Conservation (phyloP, 805 yeast genomes). For the Metschnikowia picachoensis region DNA sequence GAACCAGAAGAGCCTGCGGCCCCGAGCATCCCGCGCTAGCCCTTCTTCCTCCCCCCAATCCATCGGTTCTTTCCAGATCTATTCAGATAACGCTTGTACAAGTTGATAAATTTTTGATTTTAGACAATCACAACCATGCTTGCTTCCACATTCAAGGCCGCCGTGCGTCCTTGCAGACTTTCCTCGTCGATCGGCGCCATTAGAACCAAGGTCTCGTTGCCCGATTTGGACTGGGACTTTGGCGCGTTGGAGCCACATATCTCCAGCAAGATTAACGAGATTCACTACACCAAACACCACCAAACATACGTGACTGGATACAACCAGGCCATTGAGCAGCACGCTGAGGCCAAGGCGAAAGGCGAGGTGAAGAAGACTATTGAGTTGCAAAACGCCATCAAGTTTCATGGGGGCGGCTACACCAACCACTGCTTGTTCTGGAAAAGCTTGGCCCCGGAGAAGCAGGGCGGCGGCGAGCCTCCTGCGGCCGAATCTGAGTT, state of each 20-base stretch:
- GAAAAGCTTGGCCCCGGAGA: constrained; percentile 45
- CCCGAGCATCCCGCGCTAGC: no score
- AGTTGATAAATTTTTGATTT: background rate
- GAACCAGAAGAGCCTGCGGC: no score
- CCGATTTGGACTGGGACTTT: constrained; percentile 45
- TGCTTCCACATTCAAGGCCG: constrained; percentile 15
- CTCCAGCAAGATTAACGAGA: constrained; percentile 43
- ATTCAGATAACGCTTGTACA: no score
- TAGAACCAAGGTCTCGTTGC: constrained; percentile 29
- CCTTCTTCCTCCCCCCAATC: no score
- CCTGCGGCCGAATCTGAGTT: constrained; percentile 28
- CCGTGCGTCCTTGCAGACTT: constrained; percentile 13
- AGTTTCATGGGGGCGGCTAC: constrained; percentile 51
- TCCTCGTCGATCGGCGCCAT: constrained; percentile 16
- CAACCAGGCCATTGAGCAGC: constrained; percentile 43
- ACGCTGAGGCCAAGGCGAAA: constrained; percentile 30
- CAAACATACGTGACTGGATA: constrained; percentile 47
- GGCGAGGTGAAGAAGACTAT: constrained; percentile 40
- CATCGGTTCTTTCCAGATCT: no score
- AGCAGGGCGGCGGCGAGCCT: constrained; percentile 37
- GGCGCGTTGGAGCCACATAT: constrained; percentile 48
- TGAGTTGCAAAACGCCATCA: constrained; percentile 43
- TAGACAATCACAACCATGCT: constrained; percentile 9
- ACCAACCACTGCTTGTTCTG: constrained; percentile 48
- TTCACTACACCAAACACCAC: constrained; percentile 49